Conservation (phyloP, 352 stramenopile species). For the Phytophthora palmivora region DNA sequence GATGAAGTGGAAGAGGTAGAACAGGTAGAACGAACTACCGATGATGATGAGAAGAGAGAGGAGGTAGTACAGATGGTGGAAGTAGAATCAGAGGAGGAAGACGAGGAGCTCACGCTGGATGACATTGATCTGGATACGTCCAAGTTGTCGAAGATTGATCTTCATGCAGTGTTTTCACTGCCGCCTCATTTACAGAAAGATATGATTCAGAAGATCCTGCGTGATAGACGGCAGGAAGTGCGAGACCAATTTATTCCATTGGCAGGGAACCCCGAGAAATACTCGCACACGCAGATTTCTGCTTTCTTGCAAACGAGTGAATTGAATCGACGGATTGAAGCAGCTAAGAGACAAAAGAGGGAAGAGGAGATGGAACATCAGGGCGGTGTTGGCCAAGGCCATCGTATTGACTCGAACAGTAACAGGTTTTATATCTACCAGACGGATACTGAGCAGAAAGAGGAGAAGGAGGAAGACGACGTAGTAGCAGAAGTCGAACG, state of each 20-base stretch:
- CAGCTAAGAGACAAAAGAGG: slow-evolving; percentile 60
- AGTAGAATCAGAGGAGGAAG: slow-evolving; percentile 33
- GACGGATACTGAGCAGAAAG: slow-evolving; percentile 34
- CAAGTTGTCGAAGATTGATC: slow-evolving; percentile 71
- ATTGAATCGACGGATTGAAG: slow-evolving; percentile 89
- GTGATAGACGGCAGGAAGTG: slow-evolving; percentile 89
- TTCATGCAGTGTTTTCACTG: slow-evolving; percentile 90
- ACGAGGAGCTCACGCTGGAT: slow-evolving; percentile 57
- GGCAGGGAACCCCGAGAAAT: slow-evolving; percentile 93
- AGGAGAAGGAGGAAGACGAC: slow-evolving; percentile 37
- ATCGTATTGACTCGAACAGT: slow-evolving; percentile 84
- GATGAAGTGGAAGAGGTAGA: too few relatives aligned
- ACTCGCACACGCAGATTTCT: slow-evolving; percentile 95
- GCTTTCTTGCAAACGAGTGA: slow-evolving; percentile 94
- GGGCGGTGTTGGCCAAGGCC: slow-evolving; percentile 43
- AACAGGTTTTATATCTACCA: slow-evolving; percentile 81
- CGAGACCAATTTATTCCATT: slow-evolving; percentile 96
- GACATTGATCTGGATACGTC: slow-evolving; percentile 73
- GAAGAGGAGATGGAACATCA: slow-evolving; percentile 56
- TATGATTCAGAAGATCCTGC: slow-evolving; percentile 90
- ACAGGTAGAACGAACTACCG: slow-evolving; percentile 7
- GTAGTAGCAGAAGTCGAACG: slow-evolving; percentile 36
- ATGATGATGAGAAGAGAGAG: slow-evolving; percentile 17
- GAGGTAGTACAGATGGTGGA: slow-evolving; percentile 17
- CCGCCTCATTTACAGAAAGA: slow-evolving; percentile 92